Conservation (phyloP, 2,329 filamentous ascomycete genomes). For the Chrysoporthe cubensis region DNA sequence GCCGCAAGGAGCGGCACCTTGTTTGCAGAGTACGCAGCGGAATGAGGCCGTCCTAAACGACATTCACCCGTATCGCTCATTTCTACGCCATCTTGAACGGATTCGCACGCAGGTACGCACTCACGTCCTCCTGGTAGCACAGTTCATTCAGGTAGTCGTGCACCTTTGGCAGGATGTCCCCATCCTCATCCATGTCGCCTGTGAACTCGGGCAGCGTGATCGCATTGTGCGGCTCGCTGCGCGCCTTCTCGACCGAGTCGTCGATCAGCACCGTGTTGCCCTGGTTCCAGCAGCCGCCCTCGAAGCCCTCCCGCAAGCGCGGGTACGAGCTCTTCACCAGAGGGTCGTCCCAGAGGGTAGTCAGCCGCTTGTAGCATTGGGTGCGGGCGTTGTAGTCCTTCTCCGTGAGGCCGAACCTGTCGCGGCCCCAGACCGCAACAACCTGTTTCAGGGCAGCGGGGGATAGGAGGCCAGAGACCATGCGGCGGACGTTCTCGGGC, state of each 20-base stretch:
- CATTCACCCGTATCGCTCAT: constrained; percentile 18
- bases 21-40: no score
- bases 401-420: constrained; percentile 69
- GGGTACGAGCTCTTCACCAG: constrained; percentile 50
- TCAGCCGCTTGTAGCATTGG: constrained; percentile 88
- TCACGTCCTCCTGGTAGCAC: constrained; percentile 62
- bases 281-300: constrained; percentile 68
- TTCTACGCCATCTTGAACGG: constrained; percentile 51
- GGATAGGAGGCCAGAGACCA: constrained; percentile 69
- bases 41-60: no score
- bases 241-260: constrained; percentile 79
- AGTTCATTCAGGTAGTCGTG: constrained; percentile 65
- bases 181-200: constrained; percentile 46
- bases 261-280: constrained; percentile 89
- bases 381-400: constrained; percentile 71
- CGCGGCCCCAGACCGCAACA: constrained; percentile 76
- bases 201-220: constrained; percentile 79
- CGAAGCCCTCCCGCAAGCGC: constrained; percentile 34
- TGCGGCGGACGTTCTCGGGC: constrained; percentile 69
- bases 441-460: constrained; percentile 57
- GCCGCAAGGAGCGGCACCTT: no score
- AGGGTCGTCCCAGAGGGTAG: constrained; percentile 67
- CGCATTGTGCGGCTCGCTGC: constrained; percentile 82
- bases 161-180: constrained; percentile 58
- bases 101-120: constrained; percentile 57